Conservation (phyloP, 345 rosid genomes). For the Sisymbrium altissimum region DNA sequence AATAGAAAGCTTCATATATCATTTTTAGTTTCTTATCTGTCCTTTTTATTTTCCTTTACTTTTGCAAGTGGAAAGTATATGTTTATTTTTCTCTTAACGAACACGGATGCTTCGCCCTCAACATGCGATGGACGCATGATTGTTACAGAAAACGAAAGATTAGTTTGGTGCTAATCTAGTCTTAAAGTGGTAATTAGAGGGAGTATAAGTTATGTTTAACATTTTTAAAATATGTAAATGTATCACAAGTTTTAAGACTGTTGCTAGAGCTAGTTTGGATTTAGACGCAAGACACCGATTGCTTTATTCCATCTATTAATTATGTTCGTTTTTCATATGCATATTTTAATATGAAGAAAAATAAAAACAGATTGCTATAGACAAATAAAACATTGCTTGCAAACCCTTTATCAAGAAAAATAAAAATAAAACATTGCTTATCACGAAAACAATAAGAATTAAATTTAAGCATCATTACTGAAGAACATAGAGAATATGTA, state of each 20-base stretch:
- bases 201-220: not conserved
- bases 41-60: not conserved
- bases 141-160: constrained; percentile 17
- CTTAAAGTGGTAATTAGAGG: not conserved
- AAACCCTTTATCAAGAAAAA: not conserved
- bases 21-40: constrained; percentile 3
- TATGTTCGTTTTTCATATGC: not conserved
- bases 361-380: not conserved
- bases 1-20: constrained; percentile 25
- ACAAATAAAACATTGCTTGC: not conserved
- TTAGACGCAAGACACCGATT: constrained; percentile 14
- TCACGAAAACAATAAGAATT: too few relatives aligned
- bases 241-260: not conserved
- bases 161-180: not conserved
- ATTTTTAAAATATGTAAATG: too few relatives aligned
- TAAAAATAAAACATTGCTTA: too few relatives aligned
- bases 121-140: constrained; percentile 25
- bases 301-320: not conserved
- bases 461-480: too few relatives aligned
- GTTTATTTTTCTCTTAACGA: constrained; percentile 18
- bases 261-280: not conserved
- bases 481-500: not conserved
- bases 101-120: constrained; percentile 25
- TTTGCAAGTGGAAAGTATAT: not conserved
- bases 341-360: not conserved